Evolutionary conservation across 2,329 filamentous ascomycete species (phyloP), one percentile per base, ranked within the genome.

Genomic region (Verticillium nubilum): DNA sequence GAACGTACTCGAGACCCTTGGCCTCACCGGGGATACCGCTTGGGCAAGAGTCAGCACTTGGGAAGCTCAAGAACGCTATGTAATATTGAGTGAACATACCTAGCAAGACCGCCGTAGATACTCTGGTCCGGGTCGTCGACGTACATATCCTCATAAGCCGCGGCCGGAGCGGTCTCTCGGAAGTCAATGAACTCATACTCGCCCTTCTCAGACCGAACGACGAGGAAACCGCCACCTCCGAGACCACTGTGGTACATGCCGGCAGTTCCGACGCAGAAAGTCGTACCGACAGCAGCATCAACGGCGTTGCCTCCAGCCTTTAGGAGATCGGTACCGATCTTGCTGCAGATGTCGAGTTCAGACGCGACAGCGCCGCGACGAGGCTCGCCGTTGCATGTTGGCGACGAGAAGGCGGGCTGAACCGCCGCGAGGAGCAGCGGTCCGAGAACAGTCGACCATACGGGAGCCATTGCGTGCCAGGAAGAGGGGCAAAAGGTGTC

Each of bases 101-200:
- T 83, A 33, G 91, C 90, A 27, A 94, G 75, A 5, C 91, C 91
- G 1, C 90, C 88, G 42, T 78, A 80, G 3, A 91, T 75, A 56
- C 88, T 90, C 2, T 81, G 81, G 4, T 80, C 74, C 0, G 80
- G 82, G 64, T 92, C 84, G 62, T 88, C 84, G 58, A 84, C 84
- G 74, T 87, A 97, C 92, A 96, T 97, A 65, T 92, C 83, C 71
- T 93, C 79, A 62, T 82, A 89, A 0, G 91, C 87, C 1, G 90
- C 90, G 0, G 87, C 90, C 1, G 92, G 92, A 0, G 92, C 92
- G 0, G 85, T 91, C 72, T 96, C 92, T 17, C 92, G 82, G 71
- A 95, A 96, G 70, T 97, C 92, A 64, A 96, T 86, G 64, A 86
- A 89, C 66, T 96, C 91, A 68, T 91, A 94, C 9, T 76, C 75